These are phyloP conservation scores for Laetiporus sulphureus DNA, from an alignment of 1,284 basidiomycete species.

Conservation along the genomic window DNA sequence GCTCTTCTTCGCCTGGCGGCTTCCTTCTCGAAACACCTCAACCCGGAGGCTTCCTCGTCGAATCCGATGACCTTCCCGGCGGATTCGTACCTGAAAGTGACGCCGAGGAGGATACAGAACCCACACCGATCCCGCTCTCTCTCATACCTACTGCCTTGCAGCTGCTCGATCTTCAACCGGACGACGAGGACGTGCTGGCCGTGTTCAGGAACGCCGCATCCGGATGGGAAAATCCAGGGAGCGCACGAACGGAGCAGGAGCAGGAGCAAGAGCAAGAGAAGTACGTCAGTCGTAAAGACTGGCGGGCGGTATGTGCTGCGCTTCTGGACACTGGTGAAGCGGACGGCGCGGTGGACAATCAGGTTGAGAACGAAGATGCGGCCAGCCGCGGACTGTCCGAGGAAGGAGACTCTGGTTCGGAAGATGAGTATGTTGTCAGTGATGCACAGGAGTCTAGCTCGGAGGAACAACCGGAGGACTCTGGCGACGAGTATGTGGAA, in stretches of 20 bases:
- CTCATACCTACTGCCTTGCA: constrained; percentile 58
- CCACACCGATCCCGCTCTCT: constrained; percentile 40
- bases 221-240: constrained; percentile 41
- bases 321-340: constrained; percentile 34
- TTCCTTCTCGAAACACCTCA: constrained; percentile 10
- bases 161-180: constrained; percentile 53
- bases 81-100: constrained; percentile 12
- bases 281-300: constrained; percentile 56
- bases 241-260: constrained; percentile 12
- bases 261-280: constrained; percentile 13
- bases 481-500: constrained; percentile 28
- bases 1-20: constrained; percentile 10
- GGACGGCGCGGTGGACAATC: constrained; percentile 24
- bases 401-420: constrained; percentile 15
- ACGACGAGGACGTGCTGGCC: constrained; percentile 59
- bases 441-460: constrained; percentile 13
- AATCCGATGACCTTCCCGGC: constrained; percentile 6
- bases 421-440: constrained; percentile 23
- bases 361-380: constrained; percentile 20
- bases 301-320: constrained; percentile 68
- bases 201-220: constrained; percentile 68
- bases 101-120: neutral
- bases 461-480: constrained; percentile 15
- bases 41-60: constrained; percentile 15
- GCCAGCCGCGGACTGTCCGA: constrained; percentile 17